Evolutionary conservation across 2,329 filamentous ascomycete genomes (phyloP), one percentile per base, ranked within the genome.

Genomic region (Proliferodiscus dingleyae): DNA sequence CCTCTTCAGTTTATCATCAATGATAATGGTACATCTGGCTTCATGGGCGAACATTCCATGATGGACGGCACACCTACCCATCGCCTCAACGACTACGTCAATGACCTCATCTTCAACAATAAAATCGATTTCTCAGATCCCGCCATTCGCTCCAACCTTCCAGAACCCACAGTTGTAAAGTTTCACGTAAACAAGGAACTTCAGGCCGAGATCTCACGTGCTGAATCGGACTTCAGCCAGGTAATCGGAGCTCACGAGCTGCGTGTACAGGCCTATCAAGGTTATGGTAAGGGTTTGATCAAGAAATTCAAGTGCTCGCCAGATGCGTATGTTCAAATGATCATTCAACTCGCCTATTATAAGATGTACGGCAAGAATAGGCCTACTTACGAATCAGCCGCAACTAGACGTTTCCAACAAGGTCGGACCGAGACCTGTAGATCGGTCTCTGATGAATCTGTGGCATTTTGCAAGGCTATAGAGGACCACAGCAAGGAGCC

Each of bases 301-400:
- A 98, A 98, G 82, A 94, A 95, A 70, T 97, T 98, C 82, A 94
- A 89, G 73, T 95, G 88, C 80, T 94, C 87, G 21, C 93, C 93
- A 23, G 94, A 98, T 61, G 93, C 91, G 24, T 98, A 94, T 68
- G 89, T 97, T 33, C 93, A 98, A 71, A 93, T 98, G 89, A 74
- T 96, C 66, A 98, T 98, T 66, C 93, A 98, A 69, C 81, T 97
- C 43, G 93, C 93, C 30, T 98, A 98, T 76, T 85, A 84, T 78
- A 97, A 97, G 73, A 96, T 98, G 88, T 95, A 94, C 70, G 93
- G 93, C 75, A 89, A 90, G 77, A 96, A 90, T 77, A 80, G 93
- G 3, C 93, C 93, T 1, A 98, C 94, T 0, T 98, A 98, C 73
- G 93, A 98, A 71, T 96, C 90, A 4, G 93, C 93, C 19, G 84